phyloP scores from a whole-genome alignment of 306 rosid genomes.

The Glycine tomentella region DNA sequence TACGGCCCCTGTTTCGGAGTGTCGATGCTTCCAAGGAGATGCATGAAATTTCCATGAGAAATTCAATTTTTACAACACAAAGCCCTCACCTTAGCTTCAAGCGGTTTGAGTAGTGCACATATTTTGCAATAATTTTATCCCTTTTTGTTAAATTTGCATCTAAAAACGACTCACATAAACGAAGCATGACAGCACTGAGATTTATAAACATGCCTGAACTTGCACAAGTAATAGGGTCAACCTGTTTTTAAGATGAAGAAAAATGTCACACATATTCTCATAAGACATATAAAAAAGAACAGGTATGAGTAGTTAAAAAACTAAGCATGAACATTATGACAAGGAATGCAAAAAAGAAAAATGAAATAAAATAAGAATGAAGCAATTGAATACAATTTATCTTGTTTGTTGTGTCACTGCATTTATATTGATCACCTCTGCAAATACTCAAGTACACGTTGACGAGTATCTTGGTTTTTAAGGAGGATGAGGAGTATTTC shows the following conservation, averaged over 20 bases:
- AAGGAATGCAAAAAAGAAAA: not conserved
- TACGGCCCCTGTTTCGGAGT: too few relatives aligned
- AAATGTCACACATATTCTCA: slow-evolving; percentile 23
- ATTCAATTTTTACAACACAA: slow-evolving; percentile 19
- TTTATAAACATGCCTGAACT: slow-evolving; percentile 99
- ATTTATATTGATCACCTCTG: slow-evolving; percentile 88
- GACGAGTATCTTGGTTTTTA: slow-evolving; percentile 85
- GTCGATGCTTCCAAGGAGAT: too few relatives aligned
- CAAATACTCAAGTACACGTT: slow-evolving; percentile 86
- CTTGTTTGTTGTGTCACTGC: slow-evolving; percentile 24
- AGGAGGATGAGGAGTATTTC: slow-evolving; percentile 83
- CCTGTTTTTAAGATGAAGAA: slow-evolving; percentile 55
- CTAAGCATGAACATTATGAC: not conserved
- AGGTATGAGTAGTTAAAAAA: slow-evolving; percentile 7
- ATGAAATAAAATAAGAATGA: not conserved
- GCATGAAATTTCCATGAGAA: slow-evolving; percentile 42
- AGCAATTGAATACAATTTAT: slow-evolving; percentile 21
- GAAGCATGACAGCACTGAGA: slow-evolving; percentile 97
- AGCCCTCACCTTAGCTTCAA: slow-evolving; percentile 81
- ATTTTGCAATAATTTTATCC: slow-evolving; percentile 88
- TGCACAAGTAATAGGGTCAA: slow-evolving; percentile 89
- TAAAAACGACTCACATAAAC: slow-evolving; percentile 92
- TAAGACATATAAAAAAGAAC: not conserved
- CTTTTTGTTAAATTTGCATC: slow-evolving; percentile 88
- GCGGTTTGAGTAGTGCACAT: slow-evolving; percentile 80